Evolutionary conservation across 2,329 filamentous ascomycete genomes (phyloP).

Genomic region (Metarhizium guizhouense): DNA sequence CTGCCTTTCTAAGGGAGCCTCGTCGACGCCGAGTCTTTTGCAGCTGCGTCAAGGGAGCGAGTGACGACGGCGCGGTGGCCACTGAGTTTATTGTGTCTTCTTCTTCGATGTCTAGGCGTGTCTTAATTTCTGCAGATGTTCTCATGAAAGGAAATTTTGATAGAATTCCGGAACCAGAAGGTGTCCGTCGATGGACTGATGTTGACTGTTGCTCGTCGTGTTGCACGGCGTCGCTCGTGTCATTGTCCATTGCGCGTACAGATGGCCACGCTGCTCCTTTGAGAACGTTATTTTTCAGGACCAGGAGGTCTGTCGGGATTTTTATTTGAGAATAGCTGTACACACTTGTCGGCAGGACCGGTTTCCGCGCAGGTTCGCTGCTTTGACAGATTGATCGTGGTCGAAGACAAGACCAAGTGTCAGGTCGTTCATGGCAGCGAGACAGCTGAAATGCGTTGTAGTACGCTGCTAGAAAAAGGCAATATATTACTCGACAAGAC

Average conservation of each 20-base stretch:
- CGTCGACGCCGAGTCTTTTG: slow-evolving; percentile 58
- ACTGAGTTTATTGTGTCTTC: slow-evolving; percentile 13
- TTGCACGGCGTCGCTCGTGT: not conserved
- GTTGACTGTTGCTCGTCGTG: slow-evolving; percentile 9
- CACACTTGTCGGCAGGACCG: not conserved
- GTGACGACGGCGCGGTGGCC: slow-evolving; percentile 19
- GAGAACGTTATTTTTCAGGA: not conserved
- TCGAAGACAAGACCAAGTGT: not conserved
- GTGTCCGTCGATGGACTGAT: slow-evolving; percentile 30
- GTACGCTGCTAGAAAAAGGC: not conserved
- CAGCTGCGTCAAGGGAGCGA: slow-evolving; percentile 23
- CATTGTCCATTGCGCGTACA: slow-evolving; percentile 5
- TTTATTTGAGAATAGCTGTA: not conserved
- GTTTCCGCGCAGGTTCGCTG: not conserved
- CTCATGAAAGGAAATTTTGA: slow-evolving; percentile 64
- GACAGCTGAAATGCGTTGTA: not conserved
- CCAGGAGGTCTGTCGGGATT: not conserved
- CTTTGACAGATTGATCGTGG: not conserved
- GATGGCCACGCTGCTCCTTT: not conserved
- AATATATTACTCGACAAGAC: no score
- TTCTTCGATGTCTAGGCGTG: slow-evolving; percentile 23
- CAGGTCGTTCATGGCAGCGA: not conserved
- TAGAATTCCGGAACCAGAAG: slow-evolving; percentile 55
- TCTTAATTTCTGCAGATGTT: slow-evolving; percentile 21
- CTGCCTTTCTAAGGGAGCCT: slow-evolving; percentile 81